A percentile compares a stretch with the other conserved stretches of the same genome.
These are phyloP conservation scores for Magnolia changhungtana DNA, from an alignment of 164 flowering plant species.

Conservation along the genomic window DNA sequence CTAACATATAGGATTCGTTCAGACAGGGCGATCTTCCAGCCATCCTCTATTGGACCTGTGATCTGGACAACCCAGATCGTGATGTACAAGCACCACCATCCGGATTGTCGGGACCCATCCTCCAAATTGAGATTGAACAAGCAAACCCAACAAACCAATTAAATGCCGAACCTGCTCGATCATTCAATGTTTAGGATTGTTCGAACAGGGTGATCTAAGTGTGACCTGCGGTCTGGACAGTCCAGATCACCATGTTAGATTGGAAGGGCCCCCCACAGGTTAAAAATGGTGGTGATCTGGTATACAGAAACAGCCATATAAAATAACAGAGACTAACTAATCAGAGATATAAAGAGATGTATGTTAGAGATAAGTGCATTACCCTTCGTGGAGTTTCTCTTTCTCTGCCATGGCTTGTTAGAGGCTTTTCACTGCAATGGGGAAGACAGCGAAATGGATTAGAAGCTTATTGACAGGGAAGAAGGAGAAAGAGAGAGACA, in stretches of 20 bases:
- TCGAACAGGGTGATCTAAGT: neutral
- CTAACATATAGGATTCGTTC: neutral
- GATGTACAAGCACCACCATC: too few species aligned
- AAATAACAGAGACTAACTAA: neutral
- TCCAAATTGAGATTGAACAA: too few species aligned
- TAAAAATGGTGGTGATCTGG: neutral
- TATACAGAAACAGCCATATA: neutral
- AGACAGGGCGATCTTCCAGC: neutral
- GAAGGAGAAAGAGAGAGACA: conserved; percentile 36
- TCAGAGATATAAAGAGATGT: neutral
- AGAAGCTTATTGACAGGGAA: conserved; percentile 55
- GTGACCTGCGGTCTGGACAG: neutral
- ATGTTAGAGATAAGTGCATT: neutral
- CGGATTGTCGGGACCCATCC: too few species aligned
- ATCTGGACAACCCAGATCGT: neutral
- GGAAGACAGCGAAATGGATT: conserved; percentile 70
- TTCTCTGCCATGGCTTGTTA: neutral
- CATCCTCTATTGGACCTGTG: neutral
- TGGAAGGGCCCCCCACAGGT: too few species aligned
- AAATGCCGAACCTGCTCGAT: too few species aligned
- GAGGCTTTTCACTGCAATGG: conserved; percentile 37
- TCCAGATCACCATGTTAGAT: neutral
- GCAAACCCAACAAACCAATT: too few species aligned
- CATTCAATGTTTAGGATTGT: too few species aligned
- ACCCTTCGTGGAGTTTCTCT: neutral